Evolutionary conservation across 2,329 filamentous ascomycete genomes (phyloP), one percentile per base, ranked within the genome.

Genomic region (Pseudogymnoascus sp.): DNA sequence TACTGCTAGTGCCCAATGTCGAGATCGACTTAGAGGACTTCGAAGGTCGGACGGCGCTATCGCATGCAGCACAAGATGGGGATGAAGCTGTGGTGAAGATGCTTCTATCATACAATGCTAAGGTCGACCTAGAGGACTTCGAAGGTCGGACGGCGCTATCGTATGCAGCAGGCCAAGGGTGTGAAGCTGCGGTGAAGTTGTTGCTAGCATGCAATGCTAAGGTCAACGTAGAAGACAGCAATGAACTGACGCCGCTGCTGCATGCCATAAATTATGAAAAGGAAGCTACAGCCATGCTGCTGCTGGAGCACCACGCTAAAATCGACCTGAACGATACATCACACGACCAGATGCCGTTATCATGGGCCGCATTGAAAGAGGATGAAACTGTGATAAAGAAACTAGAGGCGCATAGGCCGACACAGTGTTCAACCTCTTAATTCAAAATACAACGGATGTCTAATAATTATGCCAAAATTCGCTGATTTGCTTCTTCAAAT

Each of bases 81-180:
- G 38, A 65, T 16, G 57, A 61, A 34, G 47, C 16, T 14, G 8
- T 64, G 14, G 57, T 65, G 9, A 60, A 61, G 35, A 16, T 61
- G 3, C 25, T 65, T 16, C 62, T 64, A 3, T 35, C 12, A 6
- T 2, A 57, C 20, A 47, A 50, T 11, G 62, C 50, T 12, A 60
- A 64, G 4, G 11, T 59, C n/a, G 38, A 65, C 5, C 2, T 37
- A n/a, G 50, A 47, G 47, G 43, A 60, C 50, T 39, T 6, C 5
- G 11, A 69, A 28, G 71, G 69, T 0, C 65, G 66, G 16, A 72
- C 71, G 4, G 68, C 68, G 5, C 61, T 74, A 20, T 69, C 70
- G 69, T 4, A 67, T 68, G 63, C 62, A 25, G 32, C 62, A 20
- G n/a, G n/a, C n/a, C n/a, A n/a, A n/a, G n/a, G 59, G 22, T 30